Evolutionary conservation across 192 early-diverging fungal genomes (phyloP).

Genomic region (Rhizoclosmatium sp.): DNA sequence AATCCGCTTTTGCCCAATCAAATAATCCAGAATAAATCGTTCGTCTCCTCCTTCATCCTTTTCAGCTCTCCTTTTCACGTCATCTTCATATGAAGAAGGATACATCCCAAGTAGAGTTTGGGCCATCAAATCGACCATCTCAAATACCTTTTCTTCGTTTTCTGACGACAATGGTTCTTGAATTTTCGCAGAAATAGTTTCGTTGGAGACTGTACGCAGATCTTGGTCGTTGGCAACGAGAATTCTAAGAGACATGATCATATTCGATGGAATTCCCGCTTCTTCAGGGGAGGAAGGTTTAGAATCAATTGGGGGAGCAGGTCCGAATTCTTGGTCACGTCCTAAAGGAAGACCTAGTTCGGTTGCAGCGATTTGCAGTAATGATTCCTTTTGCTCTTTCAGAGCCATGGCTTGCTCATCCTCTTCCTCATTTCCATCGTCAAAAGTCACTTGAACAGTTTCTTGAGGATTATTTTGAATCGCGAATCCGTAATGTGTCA

Average conservation of each 20-base stretch:
- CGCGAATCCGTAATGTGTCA: constrained; percentile 28
- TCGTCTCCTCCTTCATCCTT: not conserved
- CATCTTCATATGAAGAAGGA: constrained; percentile 5
- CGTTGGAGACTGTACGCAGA: not conserved
- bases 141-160: constrained; percentile 18
- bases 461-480: constrained; percentile 24
- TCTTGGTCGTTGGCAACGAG: constrained; percentile 10
- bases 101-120: constrained; percentile 19
- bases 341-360: not conserved
- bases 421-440: constrained; percentile 5
- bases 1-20: constrained; percentile 29
- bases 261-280: constrained; percentile 2
- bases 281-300: not conserved
- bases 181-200: constrained; percentile 3
- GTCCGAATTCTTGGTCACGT: constrained; percentile 27
- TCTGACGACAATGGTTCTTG: not conserved
- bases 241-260: constrained; percentile 17
- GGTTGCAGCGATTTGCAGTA: constrained; percentile 5
- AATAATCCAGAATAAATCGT: constrained; percentile 19
- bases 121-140: constrained; percentile 23
- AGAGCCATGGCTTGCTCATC: not conserved
- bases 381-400: constrained; percentile 6
- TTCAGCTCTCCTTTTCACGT: constrained; percentile 1
- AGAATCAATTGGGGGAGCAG: not conserved
- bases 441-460: constrained; percentile 11